These are phyloP conservation scores for Stentor roeselii DNA, from an alignment of 73 alveolate genomes.

Conservation along the genomic window DNA sequence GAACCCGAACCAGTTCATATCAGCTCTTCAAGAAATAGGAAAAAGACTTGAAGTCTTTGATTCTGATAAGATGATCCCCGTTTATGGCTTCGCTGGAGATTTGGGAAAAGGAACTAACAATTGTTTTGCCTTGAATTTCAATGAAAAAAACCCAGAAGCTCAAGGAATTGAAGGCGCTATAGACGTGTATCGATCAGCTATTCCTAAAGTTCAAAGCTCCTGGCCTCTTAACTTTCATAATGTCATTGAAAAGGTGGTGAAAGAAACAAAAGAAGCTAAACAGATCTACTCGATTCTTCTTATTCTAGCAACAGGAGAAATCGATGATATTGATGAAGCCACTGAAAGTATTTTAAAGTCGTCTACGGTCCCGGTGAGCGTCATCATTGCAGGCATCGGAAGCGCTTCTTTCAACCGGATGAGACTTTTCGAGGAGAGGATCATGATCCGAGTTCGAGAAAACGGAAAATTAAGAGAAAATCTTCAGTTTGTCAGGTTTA, in stretches of 20 bases:
- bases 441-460: conserved; percentile 45
- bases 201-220: conserved; percentile 46
- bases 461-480: conserved; percentile 77
- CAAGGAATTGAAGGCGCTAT: conserved; percentile 61
- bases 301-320: conserved; percentile 90
- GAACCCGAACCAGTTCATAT: conserved; percentile 64
- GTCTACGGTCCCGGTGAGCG: conserved; percentile 70
- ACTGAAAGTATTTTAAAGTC: conserved; percentile 63
- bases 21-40: conserved; percentile 66
- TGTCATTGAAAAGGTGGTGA: conserved; percentile 53
- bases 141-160: conserved; percentile 62
- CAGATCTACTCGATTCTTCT: conserved; percentile 71
- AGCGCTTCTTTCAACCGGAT: conserved; percentile 66
- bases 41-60: conserved; percentile 70
- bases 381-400: conserved; percentile 86
- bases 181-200: conserved; percentile 49
- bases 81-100: conserved; percentile 81
- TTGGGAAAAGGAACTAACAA: conserved; percentile 47
- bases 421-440: conserved; percentile 75
- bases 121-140: conserved; percentile 64
- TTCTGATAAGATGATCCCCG: conserved; percentile 72
- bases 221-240: conserved; percentile 78
- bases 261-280: conserved; percentile 42
- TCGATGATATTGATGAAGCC: conserved; percentile 85
- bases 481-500: conserved; percentile 74